Evolutionary conservation across 805 yeast genomes (phyloP).

Genomic region (Kuraishia molischiana): DNA sequence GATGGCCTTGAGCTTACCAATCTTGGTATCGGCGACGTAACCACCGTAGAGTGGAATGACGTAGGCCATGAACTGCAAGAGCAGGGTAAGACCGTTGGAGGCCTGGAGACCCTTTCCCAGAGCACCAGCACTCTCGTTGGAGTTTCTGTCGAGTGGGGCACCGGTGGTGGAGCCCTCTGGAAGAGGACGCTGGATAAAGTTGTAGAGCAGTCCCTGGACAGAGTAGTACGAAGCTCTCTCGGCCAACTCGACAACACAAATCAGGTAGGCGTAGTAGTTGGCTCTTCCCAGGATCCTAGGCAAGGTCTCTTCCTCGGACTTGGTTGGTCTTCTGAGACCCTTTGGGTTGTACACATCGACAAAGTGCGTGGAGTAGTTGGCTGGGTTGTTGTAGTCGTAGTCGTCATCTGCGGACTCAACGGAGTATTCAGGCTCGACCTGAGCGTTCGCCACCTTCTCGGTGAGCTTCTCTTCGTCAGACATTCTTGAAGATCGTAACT

Average conservation of each 20-base stretch:
- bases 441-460: too few relatives aligned
- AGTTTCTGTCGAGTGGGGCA: constrained; percentile 21
- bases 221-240: constrained; percentile 48
- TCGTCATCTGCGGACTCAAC: not conserved
- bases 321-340: constrained; percentile 14
- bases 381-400: not conserved
- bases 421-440: too few relatives aligned
- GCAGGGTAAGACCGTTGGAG: constrained; percentile 34
- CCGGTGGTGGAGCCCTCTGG: constrained; percentile 38
- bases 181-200: constrained; percentile 42
- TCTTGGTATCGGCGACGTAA: constrained; percentile 36
- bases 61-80: constrained; percentile 39
- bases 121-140: constrained; percentile 23
- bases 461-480: not conserved
- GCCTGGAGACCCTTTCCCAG: constrained; percentile 33
- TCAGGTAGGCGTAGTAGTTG: constrained; percentile 37
- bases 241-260: constrained; percentile 37
- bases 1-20: constrained; percentile 38
- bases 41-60: constrained; percentile 45
- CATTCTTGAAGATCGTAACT: not conserved
- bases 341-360: constrained; percentile 20
- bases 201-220: constrained; percentile 34
- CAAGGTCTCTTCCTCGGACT: constrained; percentile 20
- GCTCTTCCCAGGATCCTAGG: constrained; percentile 35
- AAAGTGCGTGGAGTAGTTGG: constrained; percentile 5